These are phyloP conservation scores for Cordyceps javanica DNA, from an alignment of 2,329 filamentous ascomycete species.

Conservation along the genomic window DNA sequence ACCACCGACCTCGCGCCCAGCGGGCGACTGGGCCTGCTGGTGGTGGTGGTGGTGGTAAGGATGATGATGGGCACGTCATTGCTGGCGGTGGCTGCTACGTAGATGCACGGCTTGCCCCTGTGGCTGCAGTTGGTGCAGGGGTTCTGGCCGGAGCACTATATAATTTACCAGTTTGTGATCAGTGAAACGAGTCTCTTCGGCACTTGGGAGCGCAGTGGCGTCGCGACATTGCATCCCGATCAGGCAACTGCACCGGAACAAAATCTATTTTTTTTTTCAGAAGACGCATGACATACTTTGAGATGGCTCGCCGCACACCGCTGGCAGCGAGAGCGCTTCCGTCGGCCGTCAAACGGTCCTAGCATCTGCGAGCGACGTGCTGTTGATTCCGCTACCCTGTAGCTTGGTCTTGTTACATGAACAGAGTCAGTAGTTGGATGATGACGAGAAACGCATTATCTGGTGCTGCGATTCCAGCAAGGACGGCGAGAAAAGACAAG, in stretches of 20 bases:
- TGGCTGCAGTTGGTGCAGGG: constrained; percentile 27
- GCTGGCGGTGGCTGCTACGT: neutral
- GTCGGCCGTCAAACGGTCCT: constrained; percentile 29
- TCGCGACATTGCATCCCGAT: neutral
- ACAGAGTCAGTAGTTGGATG: no score
- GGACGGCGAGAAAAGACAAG: no score
- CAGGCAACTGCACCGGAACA: neutral
- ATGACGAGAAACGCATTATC: no score
- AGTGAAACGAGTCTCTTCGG: no score
- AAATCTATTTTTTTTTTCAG: neutral
- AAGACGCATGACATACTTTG: constrained; percentile 20
- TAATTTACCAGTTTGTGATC: no score
- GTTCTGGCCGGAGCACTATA: constrained; percentile 27
- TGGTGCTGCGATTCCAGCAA: no score
- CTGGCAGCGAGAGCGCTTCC: constrained; percentile 25
- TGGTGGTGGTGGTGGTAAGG: constrained; percentile 20
- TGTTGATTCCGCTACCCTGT: neutral
- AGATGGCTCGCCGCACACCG: constrained; percentile 27
- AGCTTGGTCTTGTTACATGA: neutral
- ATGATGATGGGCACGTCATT: constrained; percentile 15
- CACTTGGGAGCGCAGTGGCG: no score
- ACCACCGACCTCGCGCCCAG: neutral
- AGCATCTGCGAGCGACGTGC: constrained; percentile 15
- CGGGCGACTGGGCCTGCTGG: constrained; percentile 13
- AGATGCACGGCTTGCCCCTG: constrained; percentile 20